Base-by-base conservation (phyloP, 108 stramenopile species). In the Cyclotella choctawhatcheeana region DNA sequence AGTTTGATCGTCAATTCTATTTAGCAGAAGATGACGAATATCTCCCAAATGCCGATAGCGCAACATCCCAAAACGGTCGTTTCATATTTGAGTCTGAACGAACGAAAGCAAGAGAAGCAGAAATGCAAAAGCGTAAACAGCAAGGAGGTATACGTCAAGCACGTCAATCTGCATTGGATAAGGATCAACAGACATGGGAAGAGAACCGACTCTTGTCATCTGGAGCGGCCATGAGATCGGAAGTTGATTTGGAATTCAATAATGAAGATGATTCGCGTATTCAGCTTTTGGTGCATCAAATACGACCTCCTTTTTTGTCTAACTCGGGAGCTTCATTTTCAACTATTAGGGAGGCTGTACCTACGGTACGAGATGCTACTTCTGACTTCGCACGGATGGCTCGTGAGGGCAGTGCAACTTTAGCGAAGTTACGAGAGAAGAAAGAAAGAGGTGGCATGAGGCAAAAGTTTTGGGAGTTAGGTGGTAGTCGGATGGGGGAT, bases 401-500 rank as follows among this genome's bases (percentile, higher is more conserved):
- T 7, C 59, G 96, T 63, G 89, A 96, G 55, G 99, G 99, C 24
- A 94, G 91, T 6, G 90, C 73, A 3, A 87, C 90, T 3, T 71
- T 98, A 64, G 71, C 81, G 26, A 67, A 70, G 24, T 50, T 95
- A 16, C 77, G 98, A 27, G 94, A 93, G 63, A 87, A 89, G 65
- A 93, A 95, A 58, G 97, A 97, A 34, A 83, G 90, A 77, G 84
- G 84, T 35, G 84, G 92, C 37, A 98, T 98, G 97, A 82, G 97
- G 34, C 92, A 98, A 73, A 89, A 95, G 69, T 99, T 98, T 81
- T 99, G 99, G 99, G 97, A 99, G 81, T 76, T 99, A 34, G 99
- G 99, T 32, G 99, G 99, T 8, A 89, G 87, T 51, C 81, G 89
- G 30, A 98, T 98, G 96, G 98, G 97, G 59, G 67, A 97, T 26